Base-by-base conservation (phyloP, 768 basidiomycete species). In the Clavulina sp. region DNA sequence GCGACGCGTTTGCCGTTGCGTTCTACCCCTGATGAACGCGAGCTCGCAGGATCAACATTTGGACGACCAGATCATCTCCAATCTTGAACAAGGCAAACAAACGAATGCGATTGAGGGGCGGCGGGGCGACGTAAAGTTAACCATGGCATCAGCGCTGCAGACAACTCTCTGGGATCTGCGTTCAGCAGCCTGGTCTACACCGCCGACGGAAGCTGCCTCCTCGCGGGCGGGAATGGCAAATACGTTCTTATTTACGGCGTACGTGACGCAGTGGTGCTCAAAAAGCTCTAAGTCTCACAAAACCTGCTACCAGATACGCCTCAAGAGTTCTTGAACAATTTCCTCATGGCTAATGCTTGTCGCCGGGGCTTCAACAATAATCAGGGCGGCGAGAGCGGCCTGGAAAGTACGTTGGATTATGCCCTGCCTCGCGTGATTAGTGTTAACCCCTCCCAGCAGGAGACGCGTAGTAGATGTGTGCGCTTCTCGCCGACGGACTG, bases 1-100 rank as follows among this genome's bases (percentile, higher is more conserved):
- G 84, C 5, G 93, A 99, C 61, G 84, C 84, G 5, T 76, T 96
- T 41, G 77, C 88, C 0, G 66, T 97, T 13, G 77, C 85, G 18
- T 96, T 91, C 69, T 76, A 91, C n/a, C n/a, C 95, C 93, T 2
- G 95, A 99, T 64, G 95, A 93, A 1, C 76, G 77, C 59, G 93
- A 96, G 63, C 71, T 96, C 29, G 88, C 86, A 0, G 86, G 74
- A 3, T 80, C 92, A 16, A 89, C 89, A 0, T n/a, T 74, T 99
- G 28, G 84, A 96, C 61, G 93, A 95, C 2, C 91, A 96, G 61
- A 80, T 99, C 60, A 76, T 97, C 65, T 92, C 91, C 65, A 81
- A 92, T 60, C 75, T 91, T 29, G 76, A 72, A 26, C 73, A 80
- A 33, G 77, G 86, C 53, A 81, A 81, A 58, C 89, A 97, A 63